Conservation (phyloP, 352 stramenopile genomes). For the Lagenidium sp. region DNA sequence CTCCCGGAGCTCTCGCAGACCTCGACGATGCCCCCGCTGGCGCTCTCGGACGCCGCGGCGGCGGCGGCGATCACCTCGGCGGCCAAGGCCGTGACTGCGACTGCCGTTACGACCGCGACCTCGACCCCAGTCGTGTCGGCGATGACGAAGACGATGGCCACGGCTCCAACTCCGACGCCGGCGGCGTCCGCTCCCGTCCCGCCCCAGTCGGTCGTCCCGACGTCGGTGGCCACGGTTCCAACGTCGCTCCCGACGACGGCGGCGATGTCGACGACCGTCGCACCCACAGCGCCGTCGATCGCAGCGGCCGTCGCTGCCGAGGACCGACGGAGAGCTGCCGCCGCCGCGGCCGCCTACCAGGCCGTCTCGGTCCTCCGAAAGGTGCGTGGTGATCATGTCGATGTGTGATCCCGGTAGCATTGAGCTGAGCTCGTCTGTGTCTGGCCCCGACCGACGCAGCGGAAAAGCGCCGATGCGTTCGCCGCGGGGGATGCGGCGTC, state of each 20-base stretch:
- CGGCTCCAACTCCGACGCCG: conserved; percentile 1
- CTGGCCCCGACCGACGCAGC: not conserved
- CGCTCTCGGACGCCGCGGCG: conserved; percentile 1
- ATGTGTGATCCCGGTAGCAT: too few species aligned
- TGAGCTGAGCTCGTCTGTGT: too few species aligned
- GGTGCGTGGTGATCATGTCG: conserved; percentile 5
- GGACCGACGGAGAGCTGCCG: conserved; percentile 16
- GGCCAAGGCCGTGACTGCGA: conserved; percentile 1
- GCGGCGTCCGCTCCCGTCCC: conserved; percentile 5
- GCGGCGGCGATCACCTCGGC: conserved; percentile 6
- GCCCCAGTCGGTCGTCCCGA: not conserved
- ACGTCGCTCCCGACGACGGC: not conserved
- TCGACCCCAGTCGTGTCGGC: not conserved
- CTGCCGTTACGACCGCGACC: not conserved
- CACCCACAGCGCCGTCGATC: not conserved
- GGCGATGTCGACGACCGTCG: not conserved
- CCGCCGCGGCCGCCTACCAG: conserved; percentile 8
- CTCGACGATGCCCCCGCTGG: conserved; percentile 28
- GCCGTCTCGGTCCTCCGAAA: conserved; percentile 23
- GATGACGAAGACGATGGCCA: not conserved
- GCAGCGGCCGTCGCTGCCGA: conserved; percentile 2
- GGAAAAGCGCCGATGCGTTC: not conserved
- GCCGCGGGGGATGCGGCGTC: conserved; percentile 1
- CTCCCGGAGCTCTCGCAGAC: conserved; percentile 48
- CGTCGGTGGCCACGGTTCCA: not conserved